phyloP scores from a whole-genome alignment of 139 green algal species.

The Micractinium sp. region DNA sequence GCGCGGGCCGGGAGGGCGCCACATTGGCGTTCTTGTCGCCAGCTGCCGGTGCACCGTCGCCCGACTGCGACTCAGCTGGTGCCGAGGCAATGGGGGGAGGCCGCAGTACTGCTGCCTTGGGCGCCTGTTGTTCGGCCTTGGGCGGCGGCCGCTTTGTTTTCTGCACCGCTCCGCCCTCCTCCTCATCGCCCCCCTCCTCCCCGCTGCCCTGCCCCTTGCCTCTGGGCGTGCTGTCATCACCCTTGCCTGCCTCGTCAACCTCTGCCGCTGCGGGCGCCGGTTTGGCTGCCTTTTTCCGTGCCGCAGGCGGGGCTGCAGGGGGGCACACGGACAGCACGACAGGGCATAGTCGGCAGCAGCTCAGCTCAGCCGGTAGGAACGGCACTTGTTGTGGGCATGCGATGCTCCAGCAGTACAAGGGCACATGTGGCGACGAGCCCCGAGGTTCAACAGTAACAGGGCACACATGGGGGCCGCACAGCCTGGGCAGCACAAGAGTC shows the following conservation, averaged over 20 bases:
- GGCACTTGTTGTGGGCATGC: no score
- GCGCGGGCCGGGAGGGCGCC: neutral
- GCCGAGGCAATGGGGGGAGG: no score
- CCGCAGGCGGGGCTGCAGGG: neutral
- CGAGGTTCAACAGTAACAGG: no score
- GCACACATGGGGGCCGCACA: no score
- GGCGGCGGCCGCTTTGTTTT: neutral
- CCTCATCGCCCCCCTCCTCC: neutral
- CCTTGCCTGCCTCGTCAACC: neutral
- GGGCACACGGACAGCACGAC: no score
- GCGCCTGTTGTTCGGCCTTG: neutral
- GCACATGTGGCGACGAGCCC: no score
- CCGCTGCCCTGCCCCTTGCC: no score
- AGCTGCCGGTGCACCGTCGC: neutral
- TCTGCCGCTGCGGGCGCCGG: no score
- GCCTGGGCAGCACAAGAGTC: no score
- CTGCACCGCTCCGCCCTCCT: neutral
- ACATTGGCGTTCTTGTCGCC: neutral
- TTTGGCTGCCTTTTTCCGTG: neutral
- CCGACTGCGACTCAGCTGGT: neutral
- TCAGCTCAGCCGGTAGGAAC: no score
- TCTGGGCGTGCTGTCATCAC: neutral
- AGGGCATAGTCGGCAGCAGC: no score
- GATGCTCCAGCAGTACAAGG: no score
- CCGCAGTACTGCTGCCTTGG: neutral